Evolutionary conservation across 257 asterid genomes (phyloP).

Genomic region (Nicotiana tabacum): DNA sequence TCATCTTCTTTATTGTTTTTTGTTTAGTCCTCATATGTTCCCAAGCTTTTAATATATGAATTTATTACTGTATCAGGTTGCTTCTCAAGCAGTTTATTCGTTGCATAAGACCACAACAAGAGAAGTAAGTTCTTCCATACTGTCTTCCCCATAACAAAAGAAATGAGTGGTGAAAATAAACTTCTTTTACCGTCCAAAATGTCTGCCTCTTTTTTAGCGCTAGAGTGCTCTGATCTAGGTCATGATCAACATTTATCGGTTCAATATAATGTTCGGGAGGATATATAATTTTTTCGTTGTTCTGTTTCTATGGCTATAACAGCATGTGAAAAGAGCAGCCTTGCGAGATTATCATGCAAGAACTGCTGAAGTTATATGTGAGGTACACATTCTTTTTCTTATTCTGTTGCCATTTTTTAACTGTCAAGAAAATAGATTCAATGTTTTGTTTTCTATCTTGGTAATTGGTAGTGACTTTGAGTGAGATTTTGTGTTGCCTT

Average conservation of each 20-base stretch:
- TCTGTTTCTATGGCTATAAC: slow-evolving; percentile 23
- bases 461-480: not conserved
- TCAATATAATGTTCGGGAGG: too few species aligned
- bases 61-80: slow-evolving; percentile 54
- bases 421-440: not conserved
- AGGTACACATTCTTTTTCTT: slow-evolving; percentile 38
- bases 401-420: not conserved
- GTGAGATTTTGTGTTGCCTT: not conserved
- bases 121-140: slow-evolving; percentile 51
- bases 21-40: not conserved
- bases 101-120: slow-evolving; percentile 95
- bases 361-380: slow-evolving; percentile 89
- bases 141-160: not conserved
- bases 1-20: not conserved
- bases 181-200: not conserved
- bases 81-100: slow-evolving; percentile 89
- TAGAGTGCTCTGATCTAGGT: not conserved
- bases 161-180: not conserved
- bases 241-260: not conserved
- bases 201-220: not conserved
- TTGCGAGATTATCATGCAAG: slow-evolving; percentile 71
- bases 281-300: not conserved
- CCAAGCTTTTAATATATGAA: slow-evolving; percentile 7
- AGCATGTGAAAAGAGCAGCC: slow-evolving; percentile 78
- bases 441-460: not conserved